Evolutionary conservation across 306 rosid genomes (phyloP).

Genomic region (Fragaria nilgerrensis): DNA sequence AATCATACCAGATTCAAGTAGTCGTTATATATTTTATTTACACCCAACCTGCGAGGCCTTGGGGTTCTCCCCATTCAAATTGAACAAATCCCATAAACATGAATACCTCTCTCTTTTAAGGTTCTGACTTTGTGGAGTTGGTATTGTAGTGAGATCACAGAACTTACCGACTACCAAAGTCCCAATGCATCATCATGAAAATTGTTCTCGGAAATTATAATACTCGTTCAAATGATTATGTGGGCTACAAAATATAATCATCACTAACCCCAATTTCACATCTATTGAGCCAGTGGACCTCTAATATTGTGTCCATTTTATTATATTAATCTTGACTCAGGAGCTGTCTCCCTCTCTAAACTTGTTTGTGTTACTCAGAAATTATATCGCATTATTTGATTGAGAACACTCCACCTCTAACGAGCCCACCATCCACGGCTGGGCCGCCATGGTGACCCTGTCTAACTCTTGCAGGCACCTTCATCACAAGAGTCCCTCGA

Average conservation of each 20-base stretch:
- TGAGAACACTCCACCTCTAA: neutral
- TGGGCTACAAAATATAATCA: slow-evolving; percentile 11
- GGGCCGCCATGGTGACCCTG: slow-evolving; percentile 5
- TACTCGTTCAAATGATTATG: neutral
- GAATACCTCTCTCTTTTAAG: neutral
- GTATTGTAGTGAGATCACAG: slow-evolving; percentile 15
- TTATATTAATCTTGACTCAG: neutral
- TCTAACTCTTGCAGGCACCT: neutral
- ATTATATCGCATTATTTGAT: slow-evolving; percentile 6
- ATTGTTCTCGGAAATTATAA: neutral
- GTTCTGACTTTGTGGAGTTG: slow-evolving; percentile 13
- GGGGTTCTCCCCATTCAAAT: neutral
- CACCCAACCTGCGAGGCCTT: slow-evolving; percentile 14
- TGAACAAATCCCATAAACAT: neutral
- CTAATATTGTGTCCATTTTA: neutral
- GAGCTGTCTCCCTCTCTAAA: neutral
- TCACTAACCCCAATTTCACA: slow-evolving; percentile 13
- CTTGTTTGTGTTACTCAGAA: neutral
- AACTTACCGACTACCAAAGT: slow-evolving; percentile 19
- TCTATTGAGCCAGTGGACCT: neutral
- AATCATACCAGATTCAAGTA: neutral
- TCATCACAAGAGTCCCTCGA: slow-evolving; percentile 25
- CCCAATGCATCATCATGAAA: slow-evolving; percentile 3
- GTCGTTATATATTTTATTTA: neutral
- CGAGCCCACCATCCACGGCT: slow-evolving; percentile 22